Conservation (phyloP, 2,329 filamentous ascomycete genomes). For the Pseudofabraea citricarpa region DNA sequence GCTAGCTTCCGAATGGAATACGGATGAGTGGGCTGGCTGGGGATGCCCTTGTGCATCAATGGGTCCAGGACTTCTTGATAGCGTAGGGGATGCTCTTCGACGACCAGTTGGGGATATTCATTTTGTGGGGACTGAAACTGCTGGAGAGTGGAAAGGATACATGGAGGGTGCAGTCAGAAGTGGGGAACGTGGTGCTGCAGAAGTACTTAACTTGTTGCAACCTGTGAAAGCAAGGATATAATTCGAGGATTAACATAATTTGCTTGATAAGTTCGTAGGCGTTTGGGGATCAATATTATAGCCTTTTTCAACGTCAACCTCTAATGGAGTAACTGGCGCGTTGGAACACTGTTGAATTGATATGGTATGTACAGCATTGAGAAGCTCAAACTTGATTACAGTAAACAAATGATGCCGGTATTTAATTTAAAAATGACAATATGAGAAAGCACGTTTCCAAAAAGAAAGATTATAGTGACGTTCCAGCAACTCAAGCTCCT, state of each 20-base stretch:
- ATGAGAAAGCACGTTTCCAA: not conserved
- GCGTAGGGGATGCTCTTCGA: conserved; percentile 29
- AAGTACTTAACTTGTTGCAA: conserved; percentile 30
- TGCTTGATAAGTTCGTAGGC: too few relatives aligned
- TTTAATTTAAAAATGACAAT: conserved; percentile 1
- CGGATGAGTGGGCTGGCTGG: conserved; percentile 14
- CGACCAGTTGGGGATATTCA: conserved; percentile 36
- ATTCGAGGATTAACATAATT: too few relatives aligned
- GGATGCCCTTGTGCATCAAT: conserved; percentile 36
- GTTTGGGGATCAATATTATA: too few relatives aligned
- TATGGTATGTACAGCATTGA: too few relatives aligned
- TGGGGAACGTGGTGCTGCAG: conserved; percentile 42
- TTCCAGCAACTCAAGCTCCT: not conserved
- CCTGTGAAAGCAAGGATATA: not conserved
- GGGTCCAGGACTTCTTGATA: conserved; percentile 33
- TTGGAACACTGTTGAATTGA: too few relatives aligned
- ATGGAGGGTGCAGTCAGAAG: conserved; percentile 52
- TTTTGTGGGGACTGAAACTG: conserved; percentile 51
- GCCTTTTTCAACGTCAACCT: too few relatives aligned
- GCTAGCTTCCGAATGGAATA: not conserved
- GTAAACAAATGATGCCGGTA: too few relatives aligned
- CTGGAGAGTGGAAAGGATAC: conserved; percentile 49
- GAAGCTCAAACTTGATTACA: too few relatives aligned
- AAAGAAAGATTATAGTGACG: not conserved
- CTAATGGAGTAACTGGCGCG: too few relatives aligned